Base-by-base conservation (phyloP, 495 filamentous ascomycete species). In the Xanthoparmelia taractica region DNA sequence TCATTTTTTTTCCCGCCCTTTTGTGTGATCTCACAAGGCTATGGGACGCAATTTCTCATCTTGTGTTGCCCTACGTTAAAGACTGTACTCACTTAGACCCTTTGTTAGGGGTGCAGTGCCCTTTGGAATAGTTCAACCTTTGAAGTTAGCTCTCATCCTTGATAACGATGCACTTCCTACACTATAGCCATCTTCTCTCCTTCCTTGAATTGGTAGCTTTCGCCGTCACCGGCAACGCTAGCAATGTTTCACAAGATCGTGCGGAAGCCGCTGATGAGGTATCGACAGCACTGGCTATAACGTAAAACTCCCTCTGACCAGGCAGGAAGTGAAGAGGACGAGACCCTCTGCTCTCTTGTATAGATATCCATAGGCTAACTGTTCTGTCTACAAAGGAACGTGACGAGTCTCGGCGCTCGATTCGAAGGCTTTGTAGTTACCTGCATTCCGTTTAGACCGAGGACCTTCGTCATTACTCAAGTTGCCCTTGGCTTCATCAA, bases 401-500 rank as follows among this genome's bases (percentile, higher is more conserved):
- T 25, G 45, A 61, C 41, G 18, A 18, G 20, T 23, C 18, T 62
- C 36, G 40, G 37, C 54, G 13, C 56, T 15, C 43, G 45, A 38
- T 56, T 65, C 25, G 43, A 37, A 64, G 45, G 40, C 36, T 38
- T 65, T 17, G 11, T 36, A n/a, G 3, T 57, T n/a, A 20, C 31
- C 15, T 36, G 56, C 5, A 0, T 15, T 8, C 12, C 25, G 37
- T 0, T 33, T 18, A 12, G 8, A 17, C 12, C 18, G 4, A 8
- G 6, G 12, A 4, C 12, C 0, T 40, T 63, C 29, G 2, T n/a
- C 29, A 10, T 43, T 4, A 34, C 37, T 33, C 6, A 58, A 34
- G n/a, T 58, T 34, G 52, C 54, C 34, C 54, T 63, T 50, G 61
- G 54, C 33, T 50, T 58, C 40, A 58, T 63, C 11, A 63, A 63